A percentile compares a stretch with the other conserved stretches of the same genome.
These are phyloP conservation scores for Candida michaelii DNA, from an alignment of 805 yeast genomes.

Conservation along the genomic window DNA sequence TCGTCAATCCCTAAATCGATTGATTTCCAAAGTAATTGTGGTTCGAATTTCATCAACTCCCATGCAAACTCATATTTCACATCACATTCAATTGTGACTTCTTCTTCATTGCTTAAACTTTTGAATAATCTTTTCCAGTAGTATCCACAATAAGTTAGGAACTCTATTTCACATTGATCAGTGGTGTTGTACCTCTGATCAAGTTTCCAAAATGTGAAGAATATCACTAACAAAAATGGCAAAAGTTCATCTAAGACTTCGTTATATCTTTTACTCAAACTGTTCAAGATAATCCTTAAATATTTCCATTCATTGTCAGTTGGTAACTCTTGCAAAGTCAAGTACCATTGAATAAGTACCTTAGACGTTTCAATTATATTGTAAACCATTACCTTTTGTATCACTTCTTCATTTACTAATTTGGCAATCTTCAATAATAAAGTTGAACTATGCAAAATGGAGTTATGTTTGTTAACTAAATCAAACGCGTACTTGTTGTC, in stretches of 20 bases:
- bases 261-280: background rate
- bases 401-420: conserved; percentile 10
- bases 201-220: conserved; percentile 10
- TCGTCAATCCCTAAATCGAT: background rate
- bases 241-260: background rate
- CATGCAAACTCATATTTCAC: conserved; percentile 8
- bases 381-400: background rate
- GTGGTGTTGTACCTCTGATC: background rate
- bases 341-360: conserved; percentile 29
- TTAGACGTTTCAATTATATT: conserved; percentile 22
- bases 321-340: conserved; percentile 31
- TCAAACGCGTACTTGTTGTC: conserved; percentile 26
- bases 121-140: conserved; percentile 10
- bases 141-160: conserved; percentile 8
- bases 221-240: conserved; percentile 1
- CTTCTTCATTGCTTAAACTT: conserved; percentile 4
- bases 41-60: conserved; percentile 8
- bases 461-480: conserved; percentile 21
- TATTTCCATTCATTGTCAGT: conserved; percentile 12
- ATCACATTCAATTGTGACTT: conserved; percentile 2
- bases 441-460: conserved; percentile 12
- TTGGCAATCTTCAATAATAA: conserved; percentile 19
- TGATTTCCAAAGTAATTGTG: conserved; percentile 9
- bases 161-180: conserved; percentile 1
- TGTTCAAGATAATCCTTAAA: conserved; percentile 8